These are phyloP conservation scores for Dovyalis caffra DNA, from an alignment of 345 rosid species.

Conservation along the genomic window DNA sequence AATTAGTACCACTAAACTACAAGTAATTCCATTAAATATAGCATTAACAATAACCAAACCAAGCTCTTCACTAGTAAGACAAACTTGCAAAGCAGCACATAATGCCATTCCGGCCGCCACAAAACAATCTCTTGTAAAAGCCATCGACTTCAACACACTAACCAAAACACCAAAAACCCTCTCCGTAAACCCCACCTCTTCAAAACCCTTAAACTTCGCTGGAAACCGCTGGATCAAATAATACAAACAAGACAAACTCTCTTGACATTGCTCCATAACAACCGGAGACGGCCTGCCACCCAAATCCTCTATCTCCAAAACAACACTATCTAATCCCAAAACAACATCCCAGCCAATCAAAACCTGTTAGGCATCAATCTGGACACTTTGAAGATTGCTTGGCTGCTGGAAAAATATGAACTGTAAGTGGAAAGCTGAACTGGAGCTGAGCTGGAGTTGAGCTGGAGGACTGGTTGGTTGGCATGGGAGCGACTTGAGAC, in stretches of 20 bases:
- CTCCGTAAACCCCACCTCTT: conserved; percentile 50
- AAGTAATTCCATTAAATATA: conserved; percentile 43
- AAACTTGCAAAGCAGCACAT: conserved; percentile 79
- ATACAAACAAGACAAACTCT: conserved; percentile 83
- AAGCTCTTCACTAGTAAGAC: conserved; percentile 65
- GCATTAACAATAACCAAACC: conserved; percentile 65
- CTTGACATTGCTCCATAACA: conserved; percentile 96
- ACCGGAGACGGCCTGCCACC: conserved; percentile 79
- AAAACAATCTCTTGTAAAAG: conserved; percentile 83
- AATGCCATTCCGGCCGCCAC: conserved; percentile 93
- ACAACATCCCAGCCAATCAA: conserved; percentile 69
- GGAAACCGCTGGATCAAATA: conserved; percentile 91
- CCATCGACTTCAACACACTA: conserved; percentile 55
- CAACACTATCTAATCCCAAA: conserved; percentile 60
- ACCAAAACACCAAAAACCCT: conserved; percentile 53
- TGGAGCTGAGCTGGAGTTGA: too few relatives aligned
- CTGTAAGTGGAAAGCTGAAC: too few relatives aligned
- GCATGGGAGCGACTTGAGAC: too few relatives aligned
- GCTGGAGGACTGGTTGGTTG: too few relatives aligned
- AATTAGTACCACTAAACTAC: conserved; percentile 21
- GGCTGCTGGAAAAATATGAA: too few relatives aligned
- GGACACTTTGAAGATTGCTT: too few relatives aligned
- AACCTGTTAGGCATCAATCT: too few relatives aligned
- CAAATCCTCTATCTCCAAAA: conserved; percentile 50
- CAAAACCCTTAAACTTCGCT: conserved; percentile 40